Evolutionary conservation across 805 yeast species (phyloP).

Genomic region (Candida multigemmis): DNA sequence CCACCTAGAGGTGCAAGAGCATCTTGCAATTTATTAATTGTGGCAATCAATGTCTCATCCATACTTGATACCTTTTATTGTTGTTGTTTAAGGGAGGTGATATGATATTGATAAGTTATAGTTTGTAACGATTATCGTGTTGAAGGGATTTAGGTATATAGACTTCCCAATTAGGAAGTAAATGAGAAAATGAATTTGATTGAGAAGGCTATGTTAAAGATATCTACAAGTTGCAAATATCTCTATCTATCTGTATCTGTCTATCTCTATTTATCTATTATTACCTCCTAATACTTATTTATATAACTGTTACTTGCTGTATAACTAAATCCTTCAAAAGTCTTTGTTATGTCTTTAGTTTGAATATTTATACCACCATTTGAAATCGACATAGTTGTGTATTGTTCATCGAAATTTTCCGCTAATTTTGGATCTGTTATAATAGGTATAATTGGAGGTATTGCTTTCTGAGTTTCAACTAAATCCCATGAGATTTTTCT

Average conservation of each 20-base stretch:
- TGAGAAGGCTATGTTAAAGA: neutral
- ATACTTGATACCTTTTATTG: conserved; percentile 17
- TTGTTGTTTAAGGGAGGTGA: neutral
- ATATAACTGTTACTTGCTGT: conserved; percentile 23
- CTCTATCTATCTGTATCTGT: neutral
- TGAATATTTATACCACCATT: conserved; percentile 45
- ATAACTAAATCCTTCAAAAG: conserved; percentile 22
- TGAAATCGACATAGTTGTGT: conserved; percentile 27
- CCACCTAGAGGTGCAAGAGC: conserved; percentile 96
- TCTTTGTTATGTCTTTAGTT: neutral
- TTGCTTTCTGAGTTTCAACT: conserved; percentile 16
- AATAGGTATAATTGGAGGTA: conserved; percentile 33
- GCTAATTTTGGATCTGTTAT: conserved; percentile 36
- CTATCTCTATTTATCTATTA: neutral
- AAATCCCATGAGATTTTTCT: conserved; percentile 28
- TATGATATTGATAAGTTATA: too few species aligned
- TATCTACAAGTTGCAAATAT: neutral
- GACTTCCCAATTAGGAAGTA: too few species aligned
- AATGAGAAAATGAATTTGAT: too few species aligned
- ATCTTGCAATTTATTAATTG: conserved; percentile 86
- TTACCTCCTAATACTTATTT: conserved; percentile 7
- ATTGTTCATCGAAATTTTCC: conserved; percentile 34
- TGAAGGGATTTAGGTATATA: too few species aligned
- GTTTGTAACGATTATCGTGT: too few species aligned
- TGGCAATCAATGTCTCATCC: conserved; percentile 74